phyloP scores from a whole-genome alignment of 108 stramenopile genomes.

The Cyclostephanos invisitatus region DNA sequence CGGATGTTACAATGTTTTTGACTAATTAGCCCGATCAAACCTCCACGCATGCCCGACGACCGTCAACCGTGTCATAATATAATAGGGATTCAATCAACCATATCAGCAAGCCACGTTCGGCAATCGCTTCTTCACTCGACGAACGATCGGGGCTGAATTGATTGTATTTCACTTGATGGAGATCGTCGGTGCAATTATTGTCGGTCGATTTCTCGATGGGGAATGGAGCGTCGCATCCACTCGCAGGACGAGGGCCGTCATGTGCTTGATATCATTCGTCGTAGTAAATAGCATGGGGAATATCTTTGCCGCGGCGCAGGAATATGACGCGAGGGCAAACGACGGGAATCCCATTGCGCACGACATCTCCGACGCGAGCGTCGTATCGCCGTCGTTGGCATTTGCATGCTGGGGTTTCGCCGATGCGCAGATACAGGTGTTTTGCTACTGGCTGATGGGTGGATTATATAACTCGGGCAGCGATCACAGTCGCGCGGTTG shows the following conservation, averaged over 20 bases:
- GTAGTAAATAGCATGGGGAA: slow-evolving; percentile 41
- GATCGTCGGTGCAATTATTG: slow-evolving; percentile 45
- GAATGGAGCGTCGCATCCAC: slow-evolving; percentile 4
- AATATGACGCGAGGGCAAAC: slow-evolving; percentile 26
- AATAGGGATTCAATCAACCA: slow-evolving; percentile 62
- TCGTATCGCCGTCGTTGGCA: slow-evolving; percentile 45
- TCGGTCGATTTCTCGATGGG: slow-evolving; percentile 46
- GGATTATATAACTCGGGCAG: slow-evolving; percentile 32
- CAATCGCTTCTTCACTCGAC: slow-evolving; percentile 49
- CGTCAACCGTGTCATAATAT: too few species aligned
- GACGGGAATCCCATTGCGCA: slow-evolving; percentile 9
- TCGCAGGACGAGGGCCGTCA: slow-evolving; percentile 19
- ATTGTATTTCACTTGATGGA: slow-evolving; percentile 55
- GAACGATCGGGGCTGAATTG: slow-evolving; percentile 53
- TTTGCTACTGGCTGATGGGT: slow-evolving; percentile 62
- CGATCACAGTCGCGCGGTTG: slow-evolving; percentile 51
- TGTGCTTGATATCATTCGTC: slow-evolving; percentile 30
- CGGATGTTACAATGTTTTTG: too few species aligned
- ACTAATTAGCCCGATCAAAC: too few species aligned
- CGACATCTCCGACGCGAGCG: slow-evolving; percentile 24
- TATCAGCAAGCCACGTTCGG: slow-evolving; percentile 63
- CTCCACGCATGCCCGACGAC: neutral
- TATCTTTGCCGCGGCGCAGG: slow-evolving; percentile 31
- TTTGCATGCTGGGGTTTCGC: slow-evolving; percentile 64
- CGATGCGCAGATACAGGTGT: slow-evolving; percentile 58